phyloP scores from a whole-genome alignment of 2,329 filamentous ascomycete species.

The Apiospora phragmitis region DNA sequence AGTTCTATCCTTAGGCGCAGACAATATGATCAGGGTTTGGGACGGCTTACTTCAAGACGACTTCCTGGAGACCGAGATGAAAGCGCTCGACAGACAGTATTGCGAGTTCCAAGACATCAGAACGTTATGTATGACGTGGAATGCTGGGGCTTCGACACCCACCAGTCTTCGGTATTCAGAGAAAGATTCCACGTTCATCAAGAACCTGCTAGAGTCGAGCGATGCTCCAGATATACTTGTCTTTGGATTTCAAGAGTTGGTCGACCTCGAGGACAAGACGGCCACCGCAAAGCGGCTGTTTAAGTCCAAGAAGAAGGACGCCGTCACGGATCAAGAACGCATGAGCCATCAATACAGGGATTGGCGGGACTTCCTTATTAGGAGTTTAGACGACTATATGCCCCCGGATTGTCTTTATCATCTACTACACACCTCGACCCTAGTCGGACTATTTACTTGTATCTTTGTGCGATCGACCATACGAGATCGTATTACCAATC shows the following conservation, averaged over 20 bases:
- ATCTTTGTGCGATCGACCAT: slow-evolving; percentile 87
- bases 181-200: slow-evolving; percentile 75
- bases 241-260: slow-evolving; percentile 98
- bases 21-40: slow-evolving; percentile 84
- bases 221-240: slow-evolving; percentile 85
- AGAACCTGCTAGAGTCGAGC: slow-evolving; percentile 73
- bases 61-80: slow-evolving; percentile 91
- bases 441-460: slow-evolving; percentile 94
- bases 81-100: slow-evolving; percentile 76
- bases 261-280: slow-evolving; percentile 96
- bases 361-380: slow-evolving; percentile 88
- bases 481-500: slow-evolving; percentile 72
- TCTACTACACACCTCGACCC: slow-evolving; percentile 81
- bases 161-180: slow-evolving; percentile 71
- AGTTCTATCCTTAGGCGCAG: slow-evolving; percentile 82
- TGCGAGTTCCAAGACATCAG: slow-evolving; percentile 83
- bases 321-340: slow-evolving; percentile 73
- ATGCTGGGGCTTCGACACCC: slow-evolving; percentile 94
- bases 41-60: slow-evolving; percentile 92
- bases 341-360: slow-evolving; percentile 98
- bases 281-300: slow-evolving; percentile 95
- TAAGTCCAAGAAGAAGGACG: slow-evolving; percentile 84
- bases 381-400: slow-evolving; percentile 81
- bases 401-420: slow-evolving; percentile 76
- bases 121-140: slow-evolving; percentile 88